Percentiles rank a stretch among this genome's conserved stretches.
Evolutionary conservation across 148 eudicot species (phyloP).

Genomic region (Chenopodium album): DNA sequence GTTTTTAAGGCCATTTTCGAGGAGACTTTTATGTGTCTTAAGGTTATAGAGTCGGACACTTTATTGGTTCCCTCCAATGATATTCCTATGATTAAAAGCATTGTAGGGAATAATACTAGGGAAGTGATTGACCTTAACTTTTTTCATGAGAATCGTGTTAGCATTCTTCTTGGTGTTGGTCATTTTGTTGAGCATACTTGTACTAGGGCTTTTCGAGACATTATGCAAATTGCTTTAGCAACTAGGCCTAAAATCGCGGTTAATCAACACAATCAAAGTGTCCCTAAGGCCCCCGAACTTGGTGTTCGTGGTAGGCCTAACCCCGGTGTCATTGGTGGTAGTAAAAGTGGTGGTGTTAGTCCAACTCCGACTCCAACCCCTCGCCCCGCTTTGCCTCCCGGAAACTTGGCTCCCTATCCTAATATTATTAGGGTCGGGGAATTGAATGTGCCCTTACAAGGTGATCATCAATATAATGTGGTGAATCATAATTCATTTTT

Average conservation of each 20-base stretch:
- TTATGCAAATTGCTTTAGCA: constrained; percentile 13
- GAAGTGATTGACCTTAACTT: constrained; percentile 2
- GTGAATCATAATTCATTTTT: background rate
- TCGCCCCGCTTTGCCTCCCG: background rate
- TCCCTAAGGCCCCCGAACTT: background rate
- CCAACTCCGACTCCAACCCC: too few relatives aligned
- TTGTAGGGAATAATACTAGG: constrained; percentile 11
- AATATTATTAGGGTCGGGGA: constrained; percentile 19
- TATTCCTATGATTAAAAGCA: constrained; percentile 24
- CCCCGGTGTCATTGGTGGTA: background rate
- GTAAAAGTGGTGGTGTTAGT: background rate
- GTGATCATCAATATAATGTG: background rate
- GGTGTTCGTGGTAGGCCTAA: background rate
- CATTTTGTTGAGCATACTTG: constrained; percentile 25
- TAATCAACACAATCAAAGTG: too few relatives aligned
- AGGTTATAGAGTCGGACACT: constrained; percentile 6
- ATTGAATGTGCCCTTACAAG: constrained; percentile 5
- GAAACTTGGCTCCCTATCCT: background rate
- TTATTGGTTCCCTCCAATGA: background rate
- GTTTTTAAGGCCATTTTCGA: constrained; percentile 18
- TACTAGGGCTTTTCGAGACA: constrained; percentile 36
- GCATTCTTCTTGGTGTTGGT: constrained; percentile 18
- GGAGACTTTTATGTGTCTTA: constrained; percentile 26
- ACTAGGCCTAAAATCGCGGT: background rate
- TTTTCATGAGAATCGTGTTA: constrained; percentile 25